Percentiles rank a stretch among this genome's conserved stretches.
These are phyloP conservation scores for Physocladia obscura DNA, from an alignment of 192 early-diverging fungal genomes.

Conservation along the genomic window DNA sequence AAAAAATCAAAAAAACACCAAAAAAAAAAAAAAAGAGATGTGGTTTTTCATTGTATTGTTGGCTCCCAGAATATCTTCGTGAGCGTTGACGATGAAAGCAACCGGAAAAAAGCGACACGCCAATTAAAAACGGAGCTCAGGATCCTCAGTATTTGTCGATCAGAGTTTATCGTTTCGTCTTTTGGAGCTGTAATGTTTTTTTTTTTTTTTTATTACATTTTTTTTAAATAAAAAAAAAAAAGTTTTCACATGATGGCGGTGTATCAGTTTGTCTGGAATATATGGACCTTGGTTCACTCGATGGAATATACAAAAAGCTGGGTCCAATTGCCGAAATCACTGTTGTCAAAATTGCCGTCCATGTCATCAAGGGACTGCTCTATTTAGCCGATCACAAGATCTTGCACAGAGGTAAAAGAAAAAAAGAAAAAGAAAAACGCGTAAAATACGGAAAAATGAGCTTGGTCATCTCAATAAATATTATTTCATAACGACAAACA, in stretches of 20 bases:
- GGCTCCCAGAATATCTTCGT: slow-evolving; percentile 22
- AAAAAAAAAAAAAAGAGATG: not conserved
- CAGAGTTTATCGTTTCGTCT: slow-evolving; percentile 90
- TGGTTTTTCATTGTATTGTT: too few species aligned
- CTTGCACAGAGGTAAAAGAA: slow-evolving; percentile 85
- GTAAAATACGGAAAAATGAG: too few species aligned
- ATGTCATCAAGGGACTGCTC: slow-evolving; percentile 87
- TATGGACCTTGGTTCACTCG: slow-evolving; percentile 90
- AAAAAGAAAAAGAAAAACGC: too few species aligned
- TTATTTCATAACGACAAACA: too few species aligned
- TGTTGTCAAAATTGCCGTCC: slow-evolving; percentile 82
- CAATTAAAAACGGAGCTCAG: slow-evolving; percentile 90
- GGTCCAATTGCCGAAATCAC: slow-evolving; percentile 87
- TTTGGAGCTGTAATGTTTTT: slow-evolving; percentile 83
- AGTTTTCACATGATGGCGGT: slow-evolving; percentile 62
- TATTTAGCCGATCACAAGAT: slow-evolving; percentile 84
- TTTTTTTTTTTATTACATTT: not conserved
- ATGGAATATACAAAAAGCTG: slow-evolving; percentile 83
- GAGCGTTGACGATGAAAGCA: slow-evolving; percentile 45
- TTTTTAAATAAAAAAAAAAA: not conserved
- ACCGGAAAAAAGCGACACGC: slow-evolving; percentile 56
- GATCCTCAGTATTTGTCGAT: slow-evolving; percentile 85
- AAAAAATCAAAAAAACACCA: slow-evolving; percentile 42
- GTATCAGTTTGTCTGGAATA: slow-evolving; percentile 97
- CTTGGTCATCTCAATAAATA: too few species aligned